A percentile compares a stretch with the other conserved stretches of the same genome.
These are phyloP conservation scores for Wickerhamomyces mucosus DNA, from an alignment of 805 yeast genomes.

Conservation along the genomic window DNA sequence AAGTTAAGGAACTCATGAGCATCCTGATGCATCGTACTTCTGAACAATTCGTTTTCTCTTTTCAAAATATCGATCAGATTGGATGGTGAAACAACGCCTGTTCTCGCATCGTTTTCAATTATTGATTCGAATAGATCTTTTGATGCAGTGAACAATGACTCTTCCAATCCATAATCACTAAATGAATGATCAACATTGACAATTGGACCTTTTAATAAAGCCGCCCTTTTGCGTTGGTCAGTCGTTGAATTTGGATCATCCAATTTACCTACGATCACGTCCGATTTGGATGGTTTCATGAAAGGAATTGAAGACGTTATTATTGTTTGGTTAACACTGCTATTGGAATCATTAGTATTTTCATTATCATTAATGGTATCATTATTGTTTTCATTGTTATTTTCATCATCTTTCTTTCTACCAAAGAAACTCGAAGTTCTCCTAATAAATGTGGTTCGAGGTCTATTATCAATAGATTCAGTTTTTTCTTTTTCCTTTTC, in stretches of 20 bases:
- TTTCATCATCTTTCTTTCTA: constrained; percentile 4
- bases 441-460: constrained; percentile 11
- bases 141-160: constrained; percentile 51
- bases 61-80: constrained; percentile 68
- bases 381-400: constrained; percentile 1
- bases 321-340: no score
- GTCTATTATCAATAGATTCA: constrained; percentile 4
- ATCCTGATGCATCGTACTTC: constrained; percentile 94
- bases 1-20: constrained; percentile 95
- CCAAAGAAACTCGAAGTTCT: constrained; percentile 23
- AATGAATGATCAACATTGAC: constrained; percentile 68
- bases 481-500: constrained; percentile 6
- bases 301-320: constrained; percentile 12
- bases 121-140: constrained; percentile 83
- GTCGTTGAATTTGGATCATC: constrained; percentile 32
- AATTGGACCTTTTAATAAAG: constrained; percentile 74
- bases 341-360: no score
- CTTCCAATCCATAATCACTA: constrained; percentile 38
- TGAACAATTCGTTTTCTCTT: constrained; percentile 72
- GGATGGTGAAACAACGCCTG: constrained; percentile 81
- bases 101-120: constrained; percentile 55
- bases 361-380: constrained; percentile 2
- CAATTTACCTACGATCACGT: constrained; percentile 12
- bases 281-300: constrained; percentile 7
- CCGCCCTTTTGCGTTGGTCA: constrained; percentile 72